Percentiles rank a stretch among this genome's conserved stretches.
Evolutionary conservation across 2,329 filamentous ascomycete species (phyloP).

Genomic region (Xylariaceae sp.): DNA sequence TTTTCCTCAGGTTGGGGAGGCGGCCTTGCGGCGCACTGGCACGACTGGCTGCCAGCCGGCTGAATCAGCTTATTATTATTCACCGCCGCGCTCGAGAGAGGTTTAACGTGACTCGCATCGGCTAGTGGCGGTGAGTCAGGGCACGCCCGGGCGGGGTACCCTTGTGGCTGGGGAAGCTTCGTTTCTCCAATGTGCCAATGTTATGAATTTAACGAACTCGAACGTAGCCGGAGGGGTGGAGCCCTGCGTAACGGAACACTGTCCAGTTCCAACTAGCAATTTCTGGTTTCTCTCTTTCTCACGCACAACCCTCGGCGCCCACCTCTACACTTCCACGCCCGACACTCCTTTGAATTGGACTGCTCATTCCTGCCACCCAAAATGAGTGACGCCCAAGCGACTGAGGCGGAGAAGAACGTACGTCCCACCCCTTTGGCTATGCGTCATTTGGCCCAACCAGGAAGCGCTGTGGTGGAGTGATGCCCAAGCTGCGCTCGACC

Average conservation of each 20-base stretch:
- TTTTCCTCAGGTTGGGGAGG: neutral
- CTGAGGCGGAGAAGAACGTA: conserved; percentile 96
- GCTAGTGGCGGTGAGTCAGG: neutral
- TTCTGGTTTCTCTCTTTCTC: conserved; percentile 2
- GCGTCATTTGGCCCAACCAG: no score
- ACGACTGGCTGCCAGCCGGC: neutral
- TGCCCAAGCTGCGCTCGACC: conserved; percentile 10
- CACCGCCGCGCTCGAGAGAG: no score
- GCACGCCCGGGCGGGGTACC: no score
- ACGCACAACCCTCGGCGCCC: conserved; percentile 10
- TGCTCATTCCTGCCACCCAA: conserved; percentile 35
- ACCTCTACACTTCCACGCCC: conserved; percentile 6
- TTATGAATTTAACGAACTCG: no score
- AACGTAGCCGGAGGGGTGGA: no score
- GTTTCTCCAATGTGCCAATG: no score
- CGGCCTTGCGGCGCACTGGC: no score
- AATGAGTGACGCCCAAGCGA: conserved; percentile 81
- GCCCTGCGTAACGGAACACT: no score
- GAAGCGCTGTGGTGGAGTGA: no score
- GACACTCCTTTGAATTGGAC: conserved; percentile 11
- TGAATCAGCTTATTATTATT: no score
- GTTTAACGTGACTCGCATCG: conserved; percentile 1
- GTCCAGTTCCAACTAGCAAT: no score
- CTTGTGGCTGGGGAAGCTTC: no score
- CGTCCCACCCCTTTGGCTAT: conserved; percentile 10